Conservation (phyloP, 129 eudicot genomes). For the Lactuca sativa region DNA sequence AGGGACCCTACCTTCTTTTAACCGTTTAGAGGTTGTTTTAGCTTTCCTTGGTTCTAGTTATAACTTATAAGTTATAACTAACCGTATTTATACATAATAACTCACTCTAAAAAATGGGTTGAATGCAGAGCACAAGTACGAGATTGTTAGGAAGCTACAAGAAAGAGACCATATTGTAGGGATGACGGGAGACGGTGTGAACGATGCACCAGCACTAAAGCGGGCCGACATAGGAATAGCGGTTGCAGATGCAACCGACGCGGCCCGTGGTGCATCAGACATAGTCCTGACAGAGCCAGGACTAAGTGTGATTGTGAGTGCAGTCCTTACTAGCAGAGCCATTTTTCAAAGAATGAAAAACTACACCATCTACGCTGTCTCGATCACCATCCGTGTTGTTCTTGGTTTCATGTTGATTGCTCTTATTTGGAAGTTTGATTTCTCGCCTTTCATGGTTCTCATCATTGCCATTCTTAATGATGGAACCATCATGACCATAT, state of each 20-base stretch:
- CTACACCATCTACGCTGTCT: constrained; percentile 88
- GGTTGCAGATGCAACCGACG: constrained; percentile 92
- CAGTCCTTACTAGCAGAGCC: constrained; percentile 81
- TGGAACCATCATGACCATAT: constrained; percentile 93
- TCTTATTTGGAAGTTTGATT: constrained; percentile 81
- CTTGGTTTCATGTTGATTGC: constrained; percentile 86
- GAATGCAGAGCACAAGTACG: constrained; percentile 82
- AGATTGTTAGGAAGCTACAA: constrained; percentile 84
- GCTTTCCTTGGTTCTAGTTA: too few species aligned
- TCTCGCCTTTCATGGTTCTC: constrained; percentile 88
- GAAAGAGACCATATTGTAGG: constrained; percentile 83
- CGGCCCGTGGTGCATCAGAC: constrained; percentile 83
- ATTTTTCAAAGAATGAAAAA: constrained; percentile 94
- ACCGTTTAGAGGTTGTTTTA: too few species aligned
- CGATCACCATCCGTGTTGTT: constrained; percentile 86
- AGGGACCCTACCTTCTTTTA: too few species aligned
- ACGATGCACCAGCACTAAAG: constrained; percentile 88
- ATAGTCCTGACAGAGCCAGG: constrained; percentile 90
- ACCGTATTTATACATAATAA: neutral
- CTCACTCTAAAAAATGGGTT: constrained; percentile 14
- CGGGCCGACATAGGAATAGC: constrained; percentile 88
- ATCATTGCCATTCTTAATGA: constrained; percentile 84
- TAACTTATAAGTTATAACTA: too few species aligned
- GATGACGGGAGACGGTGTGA: constrained; percentile 96
- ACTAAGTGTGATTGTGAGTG: constrained; percentile 72